Conservation (phyloP, 305 asterid species). For the Fraxinus ornus region DNA sequence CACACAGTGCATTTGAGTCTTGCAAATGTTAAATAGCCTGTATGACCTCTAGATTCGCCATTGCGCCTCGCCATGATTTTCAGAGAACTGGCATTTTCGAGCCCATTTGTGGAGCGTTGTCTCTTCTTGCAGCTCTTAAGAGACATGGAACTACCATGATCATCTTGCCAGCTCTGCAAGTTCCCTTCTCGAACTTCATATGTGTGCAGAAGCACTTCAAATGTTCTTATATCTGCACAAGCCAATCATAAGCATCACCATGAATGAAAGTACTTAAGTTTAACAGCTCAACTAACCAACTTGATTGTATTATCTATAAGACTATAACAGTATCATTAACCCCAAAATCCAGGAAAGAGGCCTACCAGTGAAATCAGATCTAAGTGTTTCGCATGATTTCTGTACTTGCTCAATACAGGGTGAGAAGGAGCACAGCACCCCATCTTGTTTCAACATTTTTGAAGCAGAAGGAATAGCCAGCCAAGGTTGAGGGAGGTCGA, state of each 20-base stretch:
- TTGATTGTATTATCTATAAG: not conserved
- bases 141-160: constrained; percentile 40
- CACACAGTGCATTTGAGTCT: constrained; percentile 57
- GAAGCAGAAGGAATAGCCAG: constrained; percentile 83
- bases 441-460: constrained; percentile 87
- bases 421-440: constrained; percentile 86
- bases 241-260: constrained; percentile 15
- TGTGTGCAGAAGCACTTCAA: constrained; percentile 80
- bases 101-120: constrained; percentile 46
- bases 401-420: constrained; percentile 99
- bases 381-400: constrained; percentile 72
- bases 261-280: not conserved
- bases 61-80: constrained; percentile 51
- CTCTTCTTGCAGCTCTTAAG: constrained; percentile 64
- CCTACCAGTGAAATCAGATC: constrained; percentile 64
- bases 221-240: constrained; percentile 73
- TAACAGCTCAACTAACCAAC: not conserved
- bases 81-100: constrained; percentile 42
- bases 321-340: not conserved
- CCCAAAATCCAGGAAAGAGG: not conserved
- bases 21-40: constrained; percentile 93
- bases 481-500: constrained; percentile 99
- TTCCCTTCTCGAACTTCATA: constrained; percentile 76
- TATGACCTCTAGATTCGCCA: constrained; percentile 82
- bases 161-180: constrained; percentile 53